Evolutionary conservation across 345 rosid species (phyloP), one percentile per base, ranked within the genome.

Genomic region (Litchi chinensis): DNA sequence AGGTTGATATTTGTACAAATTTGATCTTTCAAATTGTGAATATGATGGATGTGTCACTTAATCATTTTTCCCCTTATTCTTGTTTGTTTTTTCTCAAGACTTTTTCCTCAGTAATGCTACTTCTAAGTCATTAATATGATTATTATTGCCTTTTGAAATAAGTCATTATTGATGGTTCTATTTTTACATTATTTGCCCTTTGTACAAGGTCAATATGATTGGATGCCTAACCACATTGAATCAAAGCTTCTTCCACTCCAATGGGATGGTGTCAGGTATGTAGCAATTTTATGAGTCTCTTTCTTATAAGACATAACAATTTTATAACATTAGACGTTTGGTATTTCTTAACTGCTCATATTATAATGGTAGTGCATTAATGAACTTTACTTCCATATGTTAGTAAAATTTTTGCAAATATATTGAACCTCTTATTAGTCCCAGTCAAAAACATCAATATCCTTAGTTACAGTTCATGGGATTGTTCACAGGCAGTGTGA

Each of bases 161-260:
- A 5, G n/a, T 73, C 66, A 57, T 70, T 40, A 6, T 69, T 73
- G n/a, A n/a, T n/a, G n/a, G n/a, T n/a, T n/a, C n/a, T n/a, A n/a
- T n/a, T n/a, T n/a, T n/a, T n/a, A n/a, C 43, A 32, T 80, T 73
- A 18, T 66, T 76, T 57, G 50, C 40, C 18, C 18, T 71, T 82
- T 63, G 19, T 24, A 37, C 62, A 70, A 95, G 98, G 88, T 71
- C 81, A 85, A 81, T 95, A 95, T 85, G 87, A 82, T 22, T 88
- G 86, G 82, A 91, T 95, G 81, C 99, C 99, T 18, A 71, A 80
- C 78, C 78, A 80, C 79, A 75, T 95, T 83, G 98, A 93, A 83
- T 88, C 93, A 77, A 93, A 91, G 91, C 97, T 95, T 88, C 91
- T 95, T 54, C 94, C 95, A 19, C 93, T 95, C 88, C 99, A 95